Conservation (phyloP, 345 rosid genomes). For the Microcos paniculata region DNA sequence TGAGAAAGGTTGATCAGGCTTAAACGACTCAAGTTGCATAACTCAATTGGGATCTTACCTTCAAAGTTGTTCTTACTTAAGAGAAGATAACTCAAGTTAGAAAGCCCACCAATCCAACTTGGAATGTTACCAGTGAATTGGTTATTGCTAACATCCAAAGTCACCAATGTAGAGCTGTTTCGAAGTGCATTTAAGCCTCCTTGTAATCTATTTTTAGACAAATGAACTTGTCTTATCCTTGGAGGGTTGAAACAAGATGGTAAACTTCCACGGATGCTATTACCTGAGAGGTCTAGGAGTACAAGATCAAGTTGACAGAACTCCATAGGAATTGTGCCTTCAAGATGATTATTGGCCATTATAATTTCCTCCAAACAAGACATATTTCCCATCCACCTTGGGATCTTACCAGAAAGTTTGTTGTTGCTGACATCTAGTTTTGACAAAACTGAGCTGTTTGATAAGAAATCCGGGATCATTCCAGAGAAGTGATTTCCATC, state of each 20-base stretch:
- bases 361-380: neutral
- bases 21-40: constrained; percentile 15
- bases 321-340: constrained; percentile 2
- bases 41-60: constrained; percentile 16
- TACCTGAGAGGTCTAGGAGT: constrained; percentile 17
- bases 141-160: constrained; percentile 14
- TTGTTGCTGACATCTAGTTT: constrained; percentile 22
- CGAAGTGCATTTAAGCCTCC: neutral
- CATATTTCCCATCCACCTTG: constrained; percentile 15
- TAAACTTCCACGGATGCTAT: constrained; percentile 4
- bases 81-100: constrained; percentile 13
- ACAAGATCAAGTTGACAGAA: constrained; percentile 3
- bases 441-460: neutral
- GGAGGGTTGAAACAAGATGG: neutral
- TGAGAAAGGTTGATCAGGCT: constrained; percentile 30
- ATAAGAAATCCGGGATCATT: neutral
- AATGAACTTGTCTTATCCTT: neutral
- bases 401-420: constrained; percentile 13
- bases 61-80: constrained; percentile 18
- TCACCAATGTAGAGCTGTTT: neutral
- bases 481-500: neutral
- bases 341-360: constrained; percentile 7
- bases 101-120: neutral
- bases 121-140: constrained; percentile 1
- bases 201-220: constrained; percentile 2